phyloP scores from a whole-genome alignment of 805 yeast species.

The Kregervanrija fluxuum region DNA sequence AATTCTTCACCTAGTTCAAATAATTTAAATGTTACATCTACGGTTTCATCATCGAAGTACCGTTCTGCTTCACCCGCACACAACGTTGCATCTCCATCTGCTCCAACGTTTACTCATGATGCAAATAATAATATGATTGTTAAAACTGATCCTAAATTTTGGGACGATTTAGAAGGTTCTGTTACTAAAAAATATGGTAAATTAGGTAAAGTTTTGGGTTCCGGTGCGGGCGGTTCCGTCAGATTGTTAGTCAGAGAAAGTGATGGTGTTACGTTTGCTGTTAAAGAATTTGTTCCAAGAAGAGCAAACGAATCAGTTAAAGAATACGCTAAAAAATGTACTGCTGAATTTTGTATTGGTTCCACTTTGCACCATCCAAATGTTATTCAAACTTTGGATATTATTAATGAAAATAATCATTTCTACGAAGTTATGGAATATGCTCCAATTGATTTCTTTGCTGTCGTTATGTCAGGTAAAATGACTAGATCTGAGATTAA shows the following conservation, averaged over 20 bases:
- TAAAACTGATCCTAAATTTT: slow-evolving; percentile 29
- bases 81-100: slow-evolving; percentile 9
- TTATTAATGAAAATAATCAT: slow-evolving; percentile 59
- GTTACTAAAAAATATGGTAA: slow-evolving; percentile 60
- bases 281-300: slow-evolving; percentile 71
- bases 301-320: slow-evolving; percentile 62
- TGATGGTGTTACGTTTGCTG: slow-evolving; percentile 72
- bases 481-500: slow-evolving; percentile 78
- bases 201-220: slow-evolving; percentile 67
- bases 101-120: slow-evolving; percentile 33
- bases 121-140: slow-evolving; percentile 34
- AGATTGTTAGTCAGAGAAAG: slow-evolving; percentile 58
- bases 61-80: slow-evolving; percentile 13
- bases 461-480: slow-evolving; percentile 79
- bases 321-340: slow-evolving; percentile 80
- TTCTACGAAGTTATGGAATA: slow-evolving; percentile 82
- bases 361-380: slow-evolving; percentile 77
- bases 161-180: slow-evolving; percentile 46
- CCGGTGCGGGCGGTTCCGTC: slow-evolving; percentile 90
- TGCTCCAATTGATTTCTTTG: slow-evolving; percentile 78
- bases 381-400: slow-evolving; percentile 70
- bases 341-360: slow-evolving; percentile 86
- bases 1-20: slow-evolving; percentile 1
- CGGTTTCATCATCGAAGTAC: slow-evolving; percentile 5
- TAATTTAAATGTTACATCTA: slow-evolving; percentile 12